Conservation (phyloP, 306 rosid species). For the Pterocarpus santalinus region DNA sequence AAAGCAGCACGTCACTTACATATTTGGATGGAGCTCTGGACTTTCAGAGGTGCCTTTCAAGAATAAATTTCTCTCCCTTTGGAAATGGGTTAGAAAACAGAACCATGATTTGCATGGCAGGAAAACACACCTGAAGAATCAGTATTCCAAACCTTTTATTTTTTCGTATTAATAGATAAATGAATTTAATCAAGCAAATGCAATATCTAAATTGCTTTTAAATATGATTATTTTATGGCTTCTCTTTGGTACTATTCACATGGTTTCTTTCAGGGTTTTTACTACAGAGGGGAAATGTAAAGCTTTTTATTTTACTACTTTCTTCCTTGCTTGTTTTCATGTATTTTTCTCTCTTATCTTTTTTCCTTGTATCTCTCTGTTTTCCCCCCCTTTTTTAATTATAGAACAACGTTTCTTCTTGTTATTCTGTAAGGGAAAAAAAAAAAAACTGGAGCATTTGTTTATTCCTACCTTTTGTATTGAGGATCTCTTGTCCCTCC, state of each 20-base stretch:
- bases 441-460: too few relatives aligned
- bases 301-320: background rate
- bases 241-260: background rate
- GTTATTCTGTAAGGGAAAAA: too few relatives aligned
- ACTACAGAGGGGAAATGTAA: background rate
- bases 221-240: slow-evolving; percentile 18
- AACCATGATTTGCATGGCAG: background rate
- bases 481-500: too few relatives aligned
- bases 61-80: background rate
- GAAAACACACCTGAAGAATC: slow-evolving; percentile 12
- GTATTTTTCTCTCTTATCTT: slow-evolving; percentile 7
- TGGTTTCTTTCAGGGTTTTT: slow-evolving; percentile 14
- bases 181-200: slow-evolving; percentile 15
- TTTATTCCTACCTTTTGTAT: too few relatives aligned
- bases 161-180: background rate
- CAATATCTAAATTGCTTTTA: background rate
- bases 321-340: background rate
- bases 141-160: background rate
- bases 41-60: background rate
- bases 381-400: background rate
- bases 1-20: background rate
- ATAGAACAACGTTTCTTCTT: background rate
- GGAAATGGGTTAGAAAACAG: slow-evolving; percentile 5
- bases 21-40: background rate
- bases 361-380: slow-evolving; percentile 6